Evolutionary conservation across 495 filamentous ascomycete genomes (phyloP), one percentile per base, ranked within the genome.

Genomic region (Terfezia boudieri): DNA sequence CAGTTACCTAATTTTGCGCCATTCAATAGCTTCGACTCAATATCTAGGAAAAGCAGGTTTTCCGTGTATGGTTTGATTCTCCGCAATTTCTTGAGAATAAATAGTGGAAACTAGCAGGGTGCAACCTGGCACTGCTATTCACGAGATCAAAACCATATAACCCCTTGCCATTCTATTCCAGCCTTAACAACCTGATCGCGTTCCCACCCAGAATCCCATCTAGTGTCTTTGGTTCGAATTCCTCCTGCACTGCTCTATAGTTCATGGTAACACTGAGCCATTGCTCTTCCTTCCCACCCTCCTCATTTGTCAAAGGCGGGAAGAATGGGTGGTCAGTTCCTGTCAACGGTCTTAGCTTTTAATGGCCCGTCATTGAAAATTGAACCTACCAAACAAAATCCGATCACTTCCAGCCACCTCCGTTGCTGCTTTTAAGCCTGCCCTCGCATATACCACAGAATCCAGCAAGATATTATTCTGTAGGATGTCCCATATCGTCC

Each of bases 281-380:
- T 59, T 81, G 71, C 46, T 72, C 72, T 22, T 71, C 65, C 63
- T 72, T 69, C 43, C 74, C 72, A 35, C 59, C 67, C 60, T 73
- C 70, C 49, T 75, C 73, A 16, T 59, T 71, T 26, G 71, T 71
- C 12, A 93, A 60, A 1, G 87, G 87, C 36, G 89, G 89, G 67
- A 94, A 96, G 69, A 96, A 96, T 0, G 89, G 89, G 69, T 94
- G 85, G 66, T 94, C 89, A 2, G 86, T 93, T 17, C 84, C 76
- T 26, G 17, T 11, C 14, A n/a, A 22, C 14, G 22, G 20, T 12
- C 6, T 14, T 10, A 20, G 36, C 17, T n/a, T 32, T 32, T 37
- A 11, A 23, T 11, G 7, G 36, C 2, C 2, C 2, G 12, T 14
- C 16, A n/a, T 35, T 17, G 14, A 20, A 2, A 17, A 23, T n/a